phyloP scores from a whole-genome alignment of 306 rosid genomes.

The Dalbergia oliveri region DNA sequence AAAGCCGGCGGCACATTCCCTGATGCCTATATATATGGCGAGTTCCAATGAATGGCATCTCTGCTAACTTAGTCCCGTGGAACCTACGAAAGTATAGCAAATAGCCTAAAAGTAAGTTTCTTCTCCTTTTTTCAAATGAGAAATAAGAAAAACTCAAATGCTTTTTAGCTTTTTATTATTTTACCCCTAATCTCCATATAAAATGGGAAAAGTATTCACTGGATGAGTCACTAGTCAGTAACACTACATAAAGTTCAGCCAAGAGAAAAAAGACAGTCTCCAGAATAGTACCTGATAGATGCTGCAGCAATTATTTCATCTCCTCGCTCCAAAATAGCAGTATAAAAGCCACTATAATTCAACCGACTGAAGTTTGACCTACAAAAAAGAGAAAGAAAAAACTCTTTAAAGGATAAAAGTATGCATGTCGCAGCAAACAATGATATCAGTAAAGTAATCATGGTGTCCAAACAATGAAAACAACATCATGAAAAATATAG shows the following conservation, averaged over 20 bases:
- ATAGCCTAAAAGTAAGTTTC: slow-evolving; percentile 38
- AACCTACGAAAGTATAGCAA: slow-evolving; percentile 61
- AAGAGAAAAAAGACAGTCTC: background rate
- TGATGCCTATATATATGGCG: slow-evolving; percentile 90
- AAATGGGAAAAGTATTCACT: slow-evolving; percentile 14
- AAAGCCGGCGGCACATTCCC: slow-evolving; percentile 95
- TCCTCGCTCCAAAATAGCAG: slow-evolving; percentile 85
- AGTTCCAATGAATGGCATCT: slow-evolving; percentile 96
- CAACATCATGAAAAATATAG: slow-evolving; percentile 18
- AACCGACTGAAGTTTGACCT: slow-evolving; percentile 86
- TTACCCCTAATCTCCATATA: background rate
- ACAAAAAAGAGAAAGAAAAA: slow-evolving; percentile 28
- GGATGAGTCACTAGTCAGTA: background rate
- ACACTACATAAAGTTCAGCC: slow-evolving; percentile 8
- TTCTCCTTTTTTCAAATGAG: slow-evolving; percentile 10
- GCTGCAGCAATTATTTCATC: slow-evolving; percentile 89
- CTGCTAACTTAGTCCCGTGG: slow-evolving; percentile 82
- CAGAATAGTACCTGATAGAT: slow-evolving; percentile 66
- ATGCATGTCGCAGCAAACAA: slow-evolving; percentile 33
- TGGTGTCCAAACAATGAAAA: slow-evolving; percentile 16
- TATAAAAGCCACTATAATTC: slow-evolving; percentile 78
- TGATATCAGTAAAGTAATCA: slow-evolving; percentile 22
- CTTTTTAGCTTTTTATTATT: background rate
- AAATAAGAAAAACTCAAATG: slow-evolving; percentile 10
- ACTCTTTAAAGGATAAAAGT: slow-evolving; percentile 3